Evolutionary conservation across 1,284 basidiomycete genomes (phyloP).

Genomic region (Sporisorium sorghi): DNA sequence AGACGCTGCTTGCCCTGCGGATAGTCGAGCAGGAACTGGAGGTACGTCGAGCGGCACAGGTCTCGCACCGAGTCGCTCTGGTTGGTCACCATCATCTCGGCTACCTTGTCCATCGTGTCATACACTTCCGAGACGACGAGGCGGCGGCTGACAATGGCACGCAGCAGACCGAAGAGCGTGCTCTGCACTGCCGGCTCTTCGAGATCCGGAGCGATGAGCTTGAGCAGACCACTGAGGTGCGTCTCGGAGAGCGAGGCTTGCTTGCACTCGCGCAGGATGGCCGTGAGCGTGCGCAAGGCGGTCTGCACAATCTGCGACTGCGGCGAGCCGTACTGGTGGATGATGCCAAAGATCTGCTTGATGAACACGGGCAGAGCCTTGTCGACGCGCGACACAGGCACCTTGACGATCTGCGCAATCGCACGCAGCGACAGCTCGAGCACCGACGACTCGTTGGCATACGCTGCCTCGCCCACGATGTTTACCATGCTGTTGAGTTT

Average conservation of each 20-base stretch:
- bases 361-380: slow-evolving; percentile 86
- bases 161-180: slow-evolving; percentile 87
- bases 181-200: slow-evolving; percentile 88
- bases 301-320: slow-evolving; percentile 91
- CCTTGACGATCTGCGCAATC: slow-evolving; percentile 83
- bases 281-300: slow-evolving; percentile 86
- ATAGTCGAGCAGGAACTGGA: slow-evolving; percentile 97
- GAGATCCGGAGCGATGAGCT: slow-evolving; percentile 88
- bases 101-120: slow-evolving; percentile 95
- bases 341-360: slow-evolving; percentile 85
- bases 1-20: slow-evolving; percentile 94
- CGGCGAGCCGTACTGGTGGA: slow-evolving; percentile 82
- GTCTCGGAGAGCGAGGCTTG: slow-evolving; percentile 83
- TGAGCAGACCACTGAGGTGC: slow-evolving; percentile 86
- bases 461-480: slow-evolving; percentile 91
- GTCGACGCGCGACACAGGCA: slow-evolving; percentile 82
- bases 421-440: slow-evolving; percentile 84
- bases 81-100: slow-evolving; percentile 91
- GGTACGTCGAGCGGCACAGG: slow-evolving; percentile 84
- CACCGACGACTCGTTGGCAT: slow-evolving; percentile 83
- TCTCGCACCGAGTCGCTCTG: slow-evolving; percentile 92
- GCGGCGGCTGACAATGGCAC: slow-evolving; percentile 89
- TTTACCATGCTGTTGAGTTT: slow-evolving; percentile 88
- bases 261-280: slow-evolving; percentile 77
- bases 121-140: slow-evolving; percentile 97